Evolutionary conservation across 2,329 filamentous ascomycete species (phyloP), one percentile per base, ranked within the genome.

Genomic region (Aspergillus oerlinghausenensis): DNA sequence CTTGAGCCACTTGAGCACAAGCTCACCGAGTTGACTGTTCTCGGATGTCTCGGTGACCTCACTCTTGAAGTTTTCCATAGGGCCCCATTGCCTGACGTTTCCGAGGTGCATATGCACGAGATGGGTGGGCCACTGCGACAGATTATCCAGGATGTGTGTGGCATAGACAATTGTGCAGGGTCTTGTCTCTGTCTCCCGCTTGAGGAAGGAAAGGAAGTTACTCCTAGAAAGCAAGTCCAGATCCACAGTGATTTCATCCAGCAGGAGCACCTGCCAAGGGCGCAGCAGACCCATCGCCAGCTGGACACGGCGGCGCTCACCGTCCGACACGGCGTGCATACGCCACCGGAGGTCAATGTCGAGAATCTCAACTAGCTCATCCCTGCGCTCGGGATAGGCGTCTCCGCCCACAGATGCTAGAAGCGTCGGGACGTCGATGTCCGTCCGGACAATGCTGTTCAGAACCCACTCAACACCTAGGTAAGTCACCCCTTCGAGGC

Each of bases 181-280:
- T 53, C 93, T 81, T 7, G 71, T 79, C 76, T 93, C 88, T 0
- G 93, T 97, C 84, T 99, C 94, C 58, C 81, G 80, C 75, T 92
- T 92, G 68, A 99, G 76, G 79, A 93, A 99, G 47, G 77, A 81
- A 32, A 99, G 80, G 73, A 99, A 99, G 70, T 92, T 88, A 66
- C 86, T 87, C 17, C 94, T 84, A 55, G 85, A 89, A 58, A 97
- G 82, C 56, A 99, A 82, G 74, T 99, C 94, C 59, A 99, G 79
- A 73, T 99, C 94, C 8, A 99, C 94, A 0, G 94, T 99, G 73
- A 97, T 96, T 74, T 97, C 93, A 71, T 99, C 94, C 43, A 99
- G 82, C 53, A 99, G 80, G 28, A 99, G 79, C 3, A 99, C 88
- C 10, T 85, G 87, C 94, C 94, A 99, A 0, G 94, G 94, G 3